phyloP scores from a whole-genome alignment of 2,329 filamentous ascomycete species.

The Cercospora beticola region DNA sequence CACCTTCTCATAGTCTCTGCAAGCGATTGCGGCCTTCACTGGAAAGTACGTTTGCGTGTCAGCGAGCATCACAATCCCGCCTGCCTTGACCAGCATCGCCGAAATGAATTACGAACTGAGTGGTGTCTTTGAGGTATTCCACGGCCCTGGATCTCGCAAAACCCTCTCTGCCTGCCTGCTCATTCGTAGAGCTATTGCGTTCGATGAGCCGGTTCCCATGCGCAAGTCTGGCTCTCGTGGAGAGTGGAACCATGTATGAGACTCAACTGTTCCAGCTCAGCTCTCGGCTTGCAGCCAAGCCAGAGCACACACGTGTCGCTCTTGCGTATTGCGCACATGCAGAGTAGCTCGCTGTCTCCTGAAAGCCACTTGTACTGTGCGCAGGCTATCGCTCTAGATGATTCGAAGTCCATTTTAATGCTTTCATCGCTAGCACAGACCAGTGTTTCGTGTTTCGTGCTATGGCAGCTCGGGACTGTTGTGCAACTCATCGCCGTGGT shows the following conservation, averaged over 20 bases:
- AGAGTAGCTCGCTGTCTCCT: not conserved
- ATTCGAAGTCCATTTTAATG: not conserved
- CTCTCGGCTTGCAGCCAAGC: not conserved
- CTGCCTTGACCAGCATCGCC: not conserved
- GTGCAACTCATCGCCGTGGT: not conserved
- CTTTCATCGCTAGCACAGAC: not conserved
- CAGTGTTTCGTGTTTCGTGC: not conserved
- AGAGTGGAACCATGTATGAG: not conserved
- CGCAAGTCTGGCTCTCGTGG: not conserved
- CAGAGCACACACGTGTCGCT: not conserved
- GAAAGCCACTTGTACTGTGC: not conserved
- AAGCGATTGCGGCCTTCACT: not conserved
- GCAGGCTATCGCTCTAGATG: not conserved
- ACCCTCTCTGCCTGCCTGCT: not conserved
- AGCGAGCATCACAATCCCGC: not conserved
- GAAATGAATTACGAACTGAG: not conserved
- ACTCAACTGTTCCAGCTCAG: not conserved
- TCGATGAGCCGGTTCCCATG: not conserved
- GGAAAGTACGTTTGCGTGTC: not conserved
- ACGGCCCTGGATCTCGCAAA: no score
- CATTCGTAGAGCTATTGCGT: not conserved
- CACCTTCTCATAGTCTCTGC: not conserved
- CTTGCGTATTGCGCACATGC: not conserved
- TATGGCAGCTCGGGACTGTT: not conserved
- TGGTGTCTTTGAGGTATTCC: not conserved